Evolutionary conservation across 1,284 basidiomycete species (phyloP).

Genomic region (Fomitopsis pinicola): DNA sequence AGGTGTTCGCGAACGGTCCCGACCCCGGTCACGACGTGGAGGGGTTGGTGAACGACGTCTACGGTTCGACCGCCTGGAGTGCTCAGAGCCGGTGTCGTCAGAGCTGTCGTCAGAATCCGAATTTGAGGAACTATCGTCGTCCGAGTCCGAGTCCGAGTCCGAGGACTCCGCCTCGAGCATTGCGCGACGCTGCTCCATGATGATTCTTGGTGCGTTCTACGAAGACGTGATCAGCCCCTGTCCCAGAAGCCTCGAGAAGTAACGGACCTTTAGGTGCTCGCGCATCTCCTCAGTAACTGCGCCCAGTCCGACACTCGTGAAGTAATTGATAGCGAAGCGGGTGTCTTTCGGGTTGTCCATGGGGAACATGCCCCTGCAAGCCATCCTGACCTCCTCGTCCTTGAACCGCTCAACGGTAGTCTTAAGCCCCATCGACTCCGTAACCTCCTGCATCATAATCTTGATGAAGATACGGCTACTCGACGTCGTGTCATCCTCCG

Average conservation of each 20-base stretch:
- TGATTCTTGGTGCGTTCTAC: conserved; percentile 85
- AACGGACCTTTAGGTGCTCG: conserved; percentile 83
- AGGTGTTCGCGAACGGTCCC: conserved; percentile 19
- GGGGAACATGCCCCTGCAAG: conserved; percentile 88
- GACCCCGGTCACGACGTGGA: conserved; percentile 23
- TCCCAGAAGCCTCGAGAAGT: conserved; percentile 1
- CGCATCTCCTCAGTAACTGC: conserved; percentile 94
- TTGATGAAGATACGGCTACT: conserved; percentile 97
- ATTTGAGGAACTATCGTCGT: conserved; percentile 35
- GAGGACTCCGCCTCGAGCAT: conserved; percentile 74
- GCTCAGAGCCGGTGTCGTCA: conserved; percentile 24
- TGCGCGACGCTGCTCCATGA: conserved; percentile 90
- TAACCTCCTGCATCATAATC: conserved; percentile 93
- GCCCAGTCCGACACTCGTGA: conserved; percentile 91
- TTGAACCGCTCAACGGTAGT: conserved; percentile 81
- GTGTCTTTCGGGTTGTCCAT: conserved; percentile 96
- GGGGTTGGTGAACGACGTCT: conserved; percentile 28
- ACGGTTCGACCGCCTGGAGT: conserved; percentile 26
- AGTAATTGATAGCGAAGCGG: conserved; percentile 97
- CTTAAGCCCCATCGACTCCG: conserved; percentile 90
- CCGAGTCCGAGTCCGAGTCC: conserved; percentile 48
- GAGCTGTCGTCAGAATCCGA: conserved; percentile 32
- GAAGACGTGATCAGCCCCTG: background rate
- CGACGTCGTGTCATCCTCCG: conserved; percentile 96
- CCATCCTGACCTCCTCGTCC: conserved; percentile 75